These are phyloP conservation scores for Trichomonas tenax DNA, from an alignment of 208 protist species.

Conservation along the genomic window DNA sequence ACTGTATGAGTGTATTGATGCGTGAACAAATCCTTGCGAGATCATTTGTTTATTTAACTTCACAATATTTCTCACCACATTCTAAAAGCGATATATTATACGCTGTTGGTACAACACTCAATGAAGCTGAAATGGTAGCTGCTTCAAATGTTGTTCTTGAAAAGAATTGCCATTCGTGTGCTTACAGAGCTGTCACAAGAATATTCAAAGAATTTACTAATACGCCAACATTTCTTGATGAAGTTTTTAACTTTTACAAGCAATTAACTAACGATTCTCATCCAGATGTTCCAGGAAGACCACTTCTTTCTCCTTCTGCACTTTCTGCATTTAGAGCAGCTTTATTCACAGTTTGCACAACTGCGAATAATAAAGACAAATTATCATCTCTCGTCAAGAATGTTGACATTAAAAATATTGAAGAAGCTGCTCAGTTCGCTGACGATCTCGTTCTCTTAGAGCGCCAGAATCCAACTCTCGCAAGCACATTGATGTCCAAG, in stretches of 20 bases:
- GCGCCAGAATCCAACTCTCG: not conserved
- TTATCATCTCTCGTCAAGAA: not conserved
- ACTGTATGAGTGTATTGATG: not conserved
- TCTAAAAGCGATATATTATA: not conserved
- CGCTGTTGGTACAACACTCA: not conserved
- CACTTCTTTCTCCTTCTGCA: not conserved
- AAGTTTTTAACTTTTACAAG: not conserved
- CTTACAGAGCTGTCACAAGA: not conserved
- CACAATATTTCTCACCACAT: not conserved
- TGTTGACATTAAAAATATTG: not conserved
- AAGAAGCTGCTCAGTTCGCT: not conserved
- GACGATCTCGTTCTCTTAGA: not conserved
- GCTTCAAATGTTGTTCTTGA: not conserved
- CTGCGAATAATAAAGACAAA: not conserved
- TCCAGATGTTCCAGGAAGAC: not conserved
- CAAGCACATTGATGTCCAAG: not conserved
- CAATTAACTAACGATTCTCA: not conserved
- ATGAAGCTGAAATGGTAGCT: not conserved
- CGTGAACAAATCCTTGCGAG: not conserved
- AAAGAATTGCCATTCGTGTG: not conserved
- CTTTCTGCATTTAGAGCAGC: not conserved
- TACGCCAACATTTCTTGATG: not conserved
- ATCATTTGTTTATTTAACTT: not conserved
- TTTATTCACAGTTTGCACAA: not conserved
- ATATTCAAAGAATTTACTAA: not conserved